Evolutionary conservation across 2,329 filamentous ascomycete species (phyloP).

Genomic region (Rhinocladiella mackenziei): DNA sequence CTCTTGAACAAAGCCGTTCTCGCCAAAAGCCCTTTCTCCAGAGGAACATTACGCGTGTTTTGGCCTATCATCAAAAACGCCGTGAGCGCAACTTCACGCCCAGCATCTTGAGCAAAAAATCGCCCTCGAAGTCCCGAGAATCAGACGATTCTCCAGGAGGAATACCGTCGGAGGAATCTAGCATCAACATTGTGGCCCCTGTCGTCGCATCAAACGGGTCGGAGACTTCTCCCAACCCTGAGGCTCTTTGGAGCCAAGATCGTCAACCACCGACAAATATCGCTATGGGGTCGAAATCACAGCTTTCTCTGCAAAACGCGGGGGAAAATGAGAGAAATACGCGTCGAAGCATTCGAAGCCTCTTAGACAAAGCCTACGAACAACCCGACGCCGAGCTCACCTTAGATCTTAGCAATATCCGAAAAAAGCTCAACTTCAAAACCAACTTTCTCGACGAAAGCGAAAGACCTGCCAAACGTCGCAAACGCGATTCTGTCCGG

Average conservation of each 20-base stretch:
- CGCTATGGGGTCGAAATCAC: slow-evolving; percentile 11
- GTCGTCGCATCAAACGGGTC: neutral
- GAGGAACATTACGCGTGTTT: slow-evolving; percentile 17
- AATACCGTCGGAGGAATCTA: no score
- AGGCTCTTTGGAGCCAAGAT: neutral
- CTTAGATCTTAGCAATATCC: slow-evolving; percentile 23
- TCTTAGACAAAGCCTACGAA: slow-evolving; percentile 14
- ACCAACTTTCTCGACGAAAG: slow-evolving; percentile 10
- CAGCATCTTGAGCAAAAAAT: neutral
- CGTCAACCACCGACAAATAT: neutral
- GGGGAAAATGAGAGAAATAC: slow-evolving; percentile 4
- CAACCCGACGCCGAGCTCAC: slow-evolving; percentile 18
- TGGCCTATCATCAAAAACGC: slow-evolving; percentile 15
- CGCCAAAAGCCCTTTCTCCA: slow-evolving; percentile 15
- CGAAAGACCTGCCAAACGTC: slow-evolving; percentile 19
- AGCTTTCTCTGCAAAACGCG: neutral
- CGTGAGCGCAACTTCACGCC: neutral
- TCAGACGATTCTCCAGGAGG: neutral
- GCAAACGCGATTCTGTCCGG: slow-evolving; percentile 17
- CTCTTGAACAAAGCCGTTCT: neutral
- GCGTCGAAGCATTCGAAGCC: slow-evolving; percentile 17
- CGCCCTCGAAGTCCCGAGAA: neutral
- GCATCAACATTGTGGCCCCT: no score
- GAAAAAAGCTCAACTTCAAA: slow-evolving; percentile 28
- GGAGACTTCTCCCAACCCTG: neutral